A percentile compares a stretch with the other conserved stretches of the same genome.
These are phyloP conservation scores for Sicyos baderoa DNA, from an alignment of 306 rosid genomes.

Conservation along the genomic window DNA sequence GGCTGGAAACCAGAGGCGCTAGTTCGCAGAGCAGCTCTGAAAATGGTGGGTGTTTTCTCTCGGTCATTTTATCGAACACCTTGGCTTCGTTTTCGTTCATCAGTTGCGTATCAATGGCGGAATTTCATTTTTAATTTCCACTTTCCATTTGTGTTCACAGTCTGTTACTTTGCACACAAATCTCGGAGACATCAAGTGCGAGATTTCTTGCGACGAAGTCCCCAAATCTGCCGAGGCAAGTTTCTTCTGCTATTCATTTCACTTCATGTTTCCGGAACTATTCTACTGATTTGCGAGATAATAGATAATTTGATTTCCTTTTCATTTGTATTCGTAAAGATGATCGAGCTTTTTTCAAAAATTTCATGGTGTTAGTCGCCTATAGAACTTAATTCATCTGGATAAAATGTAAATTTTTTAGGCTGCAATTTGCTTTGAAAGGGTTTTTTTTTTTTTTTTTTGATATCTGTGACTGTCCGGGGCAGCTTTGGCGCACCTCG, in stretches of 20 bases:
- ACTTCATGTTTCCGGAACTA: not conserved
- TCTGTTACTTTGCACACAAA: constrained; percentile 88
- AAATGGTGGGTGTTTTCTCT: constrained; percentile 25
- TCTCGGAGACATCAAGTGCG: constrained; percentile 92
- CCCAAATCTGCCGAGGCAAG: constrained; percentile 77
- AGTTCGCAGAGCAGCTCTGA: not conserved
- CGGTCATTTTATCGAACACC: constrained; percentile 17
- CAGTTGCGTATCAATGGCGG: not conserved
- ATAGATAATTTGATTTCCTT: constrained; percentile 1
- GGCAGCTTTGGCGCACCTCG: no score
- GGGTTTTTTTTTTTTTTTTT: no score
- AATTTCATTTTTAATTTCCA: not conserved
- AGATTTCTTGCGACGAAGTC: constrained; percentile 85
- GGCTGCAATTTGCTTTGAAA: not conserved
- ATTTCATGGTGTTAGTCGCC: not conserved
- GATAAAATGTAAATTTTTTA: not conserved
- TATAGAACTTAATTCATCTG: not conserved
- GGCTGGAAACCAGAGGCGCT: not conserved
- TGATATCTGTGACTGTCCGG: no score
- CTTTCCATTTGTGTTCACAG: constrained; percentile 30
- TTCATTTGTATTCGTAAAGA: not conserved
- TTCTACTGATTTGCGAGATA: not conserved
- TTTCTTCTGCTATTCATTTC: not conserved
- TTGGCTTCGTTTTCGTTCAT: not conserved
- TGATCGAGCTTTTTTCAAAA: not conserved